Percentiles rank a stretch among this genome's conserved stretches.
These are phyloP conservation scores for Hypericum perforatum DNA, from an alignment of 345 rosid genomes.

Conservation along the genomic window DNA sequence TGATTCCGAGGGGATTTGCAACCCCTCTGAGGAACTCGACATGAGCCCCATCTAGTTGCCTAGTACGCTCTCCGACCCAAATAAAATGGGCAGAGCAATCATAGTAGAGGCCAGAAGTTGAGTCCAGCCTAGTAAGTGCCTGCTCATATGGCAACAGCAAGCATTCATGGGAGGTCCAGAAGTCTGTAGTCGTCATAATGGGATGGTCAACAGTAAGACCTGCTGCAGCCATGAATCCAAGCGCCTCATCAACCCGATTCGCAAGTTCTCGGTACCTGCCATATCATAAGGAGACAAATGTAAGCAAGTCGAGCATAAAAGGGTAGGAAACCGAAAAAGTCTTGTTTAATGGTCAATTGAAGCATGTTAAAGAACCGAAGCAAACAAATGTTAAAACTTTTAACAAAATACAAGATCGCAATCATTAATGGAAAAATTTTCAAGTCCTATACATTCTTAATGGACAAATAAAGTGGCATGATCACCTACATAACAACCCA, in stretches of 20 bases:
- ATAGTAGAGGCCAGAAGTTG: slow-evolving; percentile 25
- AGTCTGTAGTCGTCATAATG: slow-evolving; percentile 20
- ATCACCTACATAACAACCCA: too few species aligned
- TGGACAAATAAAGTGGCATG: too few species aligned
- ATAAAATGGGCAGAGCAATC: slow-evolving; percentile 26
- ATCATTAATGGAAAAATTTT: too few species aligned
- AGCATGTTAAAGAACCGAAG: too few species aligned
- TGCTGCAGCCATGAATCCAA: slow-evolving; percentile 24
- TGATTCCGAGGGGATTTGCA: slow-evolving; percentile 25
- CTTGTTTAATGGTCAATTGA: background rate
- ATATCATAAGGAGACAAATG: background rate
- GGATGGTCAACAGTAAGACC: slow-evolving; percentile 27
- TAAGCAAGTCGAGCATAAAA: background rate
- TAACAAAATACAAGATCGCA: too few species aligned
- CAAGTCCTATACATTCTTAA: too few species aligned
- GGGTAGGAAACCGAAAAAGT: background rate
- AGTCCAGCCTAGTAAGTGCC: slow-evolving; percentile 23
- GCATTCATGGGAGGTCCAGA: slow-evolving; percentile 28
- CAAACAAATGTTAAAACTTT: too few species aligned
- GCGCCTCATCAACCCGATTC: slow-evolving; percentile 22
- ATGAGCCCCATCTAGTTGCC: slow-evolving; percentile 27
- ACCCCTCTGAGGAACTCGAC: slow-evolving; percentile 21
- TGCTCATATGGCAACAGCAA: slow-evolving; percentile 27
- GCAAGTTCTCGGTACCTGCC: slow-evolving; percentile 25
- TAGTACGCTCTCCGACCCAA: slow-evolving; percentile 24